Evolutionary conservation across 441 rosid genomes (phyloP).

Genomic region (Euphorbia schlechtendalii): DNA sequence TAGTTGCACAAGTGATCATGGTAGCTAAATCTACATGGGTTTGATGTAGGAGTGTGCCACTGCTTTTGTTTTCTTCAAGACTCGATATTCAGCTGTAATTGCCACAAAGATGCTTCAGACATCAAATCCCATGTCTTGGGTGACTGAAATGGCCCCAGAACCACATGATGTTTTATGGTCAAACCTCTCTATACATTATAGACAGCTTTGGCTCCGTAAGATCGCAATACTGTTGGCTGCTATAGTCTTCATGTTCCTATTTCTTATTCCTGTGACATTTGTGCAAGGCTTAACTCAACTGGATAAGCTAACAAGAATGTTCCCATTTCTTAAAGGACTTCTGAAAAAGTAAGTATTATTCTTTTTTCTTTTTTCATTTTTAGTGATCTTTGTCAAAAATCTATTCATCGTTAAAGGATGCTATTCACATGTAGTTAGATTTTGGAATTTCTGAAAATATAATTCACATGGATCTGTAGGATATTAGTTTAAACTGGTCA

Average conservation of each 20-base stretch:
- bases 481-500: neutral
- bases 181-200: slow-evolving; percentile 73
- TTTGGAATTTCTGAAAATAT: neutral
- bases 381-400: neutral
- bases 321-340: slow-evolving; percentile 60
- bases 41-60: slow-evolving; percentile 58
- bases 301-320: slow-evolving; percentile 37
- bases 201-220: slow-evolving; percentile 83
- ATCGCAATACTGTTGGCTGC: slow-evolving; percentile 58
- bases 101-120: slow-evolving; percentile 79
- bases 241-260: slow-evolving; percentile 63
- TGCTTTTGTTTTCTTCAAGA: slow-evolving; percentile 91
- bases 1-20: slow-evolving; percentile 1
- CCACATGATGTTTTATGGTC: slow-evolving; percentile 90
- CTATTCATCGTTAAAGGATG: slow-evolving; percentile 7
- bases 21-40: slow-evolving; percentile 7
- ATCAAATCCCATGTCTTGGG: slow-evolving; percentile 95
- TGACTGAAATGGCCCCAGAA: slow-evolving; percentile 82
- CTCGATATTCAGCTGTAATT: slow-evolving; percentile 72
- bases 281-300: slow-evolving; percentile 84
- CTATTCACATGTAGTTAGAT: neutral
- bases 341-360: slow-evolving; percentile 50
- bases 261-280: slow-evolving; percentile 71
- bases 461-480: neutral
- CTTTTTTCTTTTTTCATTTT: neutral